Evolutionary conservation across 1,284 basidiomycete species (phyloP), one percentile per base, ranked within the genome.

Genomic region (Heliocybe sulcata): DNA sequence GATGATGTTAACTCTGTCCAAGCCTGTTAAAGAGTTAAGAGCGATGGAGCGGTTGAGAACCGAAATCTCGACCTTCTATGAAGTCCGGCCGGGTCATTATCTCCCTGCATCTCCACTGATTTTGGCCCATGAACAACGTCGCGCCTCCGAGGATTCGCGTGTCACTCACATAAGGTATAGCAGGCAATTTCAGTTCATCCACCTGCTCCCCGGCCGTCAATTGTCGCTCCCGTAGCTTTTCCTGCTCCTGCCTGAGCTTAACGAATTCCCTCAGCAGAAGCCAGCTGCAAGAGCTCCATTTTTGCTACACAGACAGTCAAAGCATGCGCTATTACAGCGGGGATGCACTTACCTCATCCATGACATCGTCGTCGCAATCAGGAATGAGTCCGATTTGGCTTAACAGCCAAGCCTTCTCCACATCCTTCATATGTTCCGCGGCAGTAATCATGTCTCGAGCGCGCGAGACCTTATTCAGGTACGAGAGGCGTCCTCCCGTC

Each of bases 1-100:
- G 54, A 92, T 83, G 56, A 92, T 83, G 67, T 92, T 85, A 23
- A 73, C 66, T 35, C 77, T 71, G 66, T 87, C 83, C 35, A 89
- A 75, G 51, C 82, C 83, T 85, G 60, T 23, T 47, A 8, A 29
- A 29, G n/a, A 14, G 47, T 22, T 16, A 25, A 23, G 20, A 47
- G 52, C 19, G 38, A 27, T 23, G 10, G 27, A 14, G 22, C 16
- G 12, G 51, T 22, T 12, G 23, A 47, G 26, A 35, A 33, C 48
- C 52, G 35, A 35, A 51, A 27, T 19, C 59, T 72, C 20, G 51
- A 86, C 82, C 80, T 66, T 88, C 86, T 58, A 93, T 70, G 65
- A 90, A 93, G 68, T 92, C 91, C 2, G 89, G 73, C 27, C 90
- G 74, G 0, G 90, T 92, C 90, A 91, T 92, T 53, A 93, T 84